Percentiles rank a stretch among this genome's conserved stretches.
These are phyloP conservation scores for Chlamydomonas incerta DNA, from an alignment of 139 green algal genomes.

Conservation along the genomic window DNA sequence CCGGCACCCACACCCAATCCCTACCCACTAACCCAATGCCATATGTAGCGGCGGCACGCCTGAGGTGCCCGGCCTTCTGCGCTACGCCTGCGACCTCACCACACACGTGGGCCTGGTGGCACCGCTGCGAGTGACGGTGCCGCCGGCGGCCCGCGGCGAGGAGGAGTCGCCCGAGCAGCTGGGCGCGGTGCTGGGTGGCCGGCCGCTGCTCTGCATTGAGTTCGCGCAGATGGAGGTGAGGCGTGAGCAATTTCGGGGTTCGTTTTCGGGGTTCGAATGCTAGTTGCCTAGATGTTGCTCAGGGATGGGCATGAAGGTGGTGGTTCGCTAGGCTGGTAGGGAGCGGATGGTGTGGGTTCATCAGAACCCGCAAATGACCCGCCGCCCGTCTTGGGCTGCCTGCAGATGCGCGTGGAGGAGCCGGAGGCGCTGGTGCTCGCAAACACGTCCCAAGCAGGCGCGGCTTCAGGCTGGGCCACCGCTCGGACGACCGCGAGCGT, in stretches of 20 bases:
- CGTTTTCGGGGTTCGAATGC: no score
- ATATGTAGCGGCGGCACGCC: constrained; percentile 82
- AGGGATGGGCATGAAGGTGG: no score
- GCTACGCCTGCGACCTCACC: constrained; percentile 83
- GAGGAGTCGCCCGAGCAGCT: constrained; percentile 67
- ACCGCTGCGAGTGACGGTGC: constrained; percentile 50
- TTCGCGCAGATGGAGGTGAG: constrained; percentile 88
- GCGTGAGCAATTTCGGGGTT: no score
- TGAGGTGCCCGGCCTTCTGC: constrained; percentile 76
- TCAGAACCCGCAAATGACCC: no score
- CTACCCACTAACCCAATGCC: no score
- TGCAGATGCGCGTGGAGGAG: constrained; percentile 46
- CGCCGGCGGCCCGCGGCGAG: neutral
- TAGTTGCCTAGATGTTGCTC: no score
- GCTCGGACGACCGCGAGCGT: neutral
- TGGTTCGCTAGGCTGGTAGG: no score
- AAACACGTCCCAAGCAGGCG: neutral
- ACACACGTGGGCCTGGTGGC: constrained; percentile 72
- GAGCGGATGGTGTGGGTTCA: no score
- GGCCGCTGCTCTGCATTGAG: constrained; percentile 77
- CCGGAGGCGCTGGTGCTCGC: constrained; percentile 23
- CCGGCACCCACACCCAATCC: no score
- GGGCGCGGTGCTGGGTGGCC: constrained; percentile 71
- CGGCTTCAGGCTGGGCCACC: neutral
- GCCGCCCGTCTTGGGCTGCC: no score